Evolutionary conservation across 768 basidiomycete species (phyloP).

Genomic region (Termitomyces sp.): DNA sequence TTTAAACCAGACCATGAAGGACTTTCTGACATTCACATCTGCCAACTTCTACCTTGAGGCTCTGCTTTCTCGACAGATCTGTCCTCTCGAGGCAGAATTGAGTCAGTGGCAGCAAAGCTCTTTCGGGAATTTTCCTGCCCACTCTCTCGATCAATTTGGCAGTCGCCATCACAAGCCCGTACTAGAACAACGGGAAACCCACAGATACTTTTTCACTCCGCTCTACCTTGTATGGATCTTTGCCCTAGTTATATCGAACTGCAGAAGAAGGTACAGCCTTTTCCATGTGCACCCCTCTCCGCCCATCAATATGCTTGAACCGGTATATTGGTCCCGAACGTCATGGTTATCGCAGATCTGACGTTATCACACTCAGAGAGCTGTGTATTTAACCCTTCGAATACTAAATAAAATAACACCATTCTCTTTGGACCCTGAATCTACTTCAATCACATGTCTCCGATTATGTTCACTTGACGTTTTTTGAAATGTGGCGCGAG

Average conservation of each 20-base stretch:
- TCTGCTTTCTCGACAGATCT: too few species aligned
- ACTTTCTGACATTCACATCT: too few species aligned
- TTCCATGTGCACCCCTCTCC: background rate
- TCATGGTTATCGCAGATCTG: background rate
- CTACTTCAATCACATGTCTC: too few species aligned
- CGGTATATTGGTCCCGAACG: background rate
- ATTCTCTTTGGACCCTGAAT: too few species aligned
- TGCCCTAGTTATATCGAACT: background rate
- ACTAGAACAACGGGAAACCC: too few species aligned
- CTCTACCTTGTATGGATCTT: background rate
- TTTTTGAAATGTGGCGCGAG: background rate
- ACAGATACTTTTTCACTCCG: background rate
- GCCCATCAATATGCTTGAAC: rapidly evolving
- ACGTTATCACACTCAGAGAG: background rate
- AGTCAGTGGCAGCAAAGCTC: too few species aligned
- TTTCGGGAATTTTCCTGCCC: too few species aligned
- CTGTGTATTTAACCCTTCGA: background rate
- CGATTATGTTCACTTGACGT: background rate
- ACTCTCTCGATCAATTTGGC: too few species aligned
- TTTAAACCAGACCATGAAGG: too few species aligned
- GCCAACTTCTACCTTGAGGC: too few species aligned
- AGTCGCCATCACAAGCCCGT: too few species aligned
- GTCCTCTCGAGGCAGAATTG: too few species aligned
- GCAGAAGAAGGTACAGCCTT: background rate
- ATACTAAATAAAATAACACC: background rate